Percentiles rank a stretch among this genome's conserved stretches.
phyloP scores from a whole-genome alignment of 306 rosid species.

The Dalbergia cultrata region DNA sequence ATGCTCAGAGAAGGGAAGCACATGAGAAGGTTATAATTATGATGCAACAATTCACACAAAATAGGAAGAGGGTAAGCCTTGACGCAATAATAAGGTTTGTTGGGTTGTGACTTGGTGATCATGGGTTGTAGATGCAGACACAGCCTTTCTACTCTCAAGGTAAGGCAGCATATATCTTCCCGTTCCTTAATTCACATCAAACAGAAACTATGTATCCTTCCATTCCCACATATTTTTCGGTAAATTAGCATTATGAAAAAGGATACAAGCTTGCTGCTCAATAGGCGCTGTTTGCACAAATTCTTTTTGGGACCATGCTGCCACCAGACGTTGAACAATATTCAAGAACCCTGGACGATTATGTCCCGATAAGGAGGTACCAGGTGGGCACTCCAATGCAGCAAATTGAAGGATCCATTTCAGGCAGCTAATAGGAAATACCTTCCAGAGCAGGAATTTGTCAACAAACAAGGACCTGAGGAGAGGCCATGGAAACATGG shows the following conservation, averaged over 20 bases:
- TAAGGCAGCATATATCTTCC: too few relatives aligned
- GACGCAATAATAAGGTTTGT: background rate
- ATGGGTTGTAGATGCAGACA: constrained; percentile 28
- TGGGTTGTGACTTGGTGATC: constrained; percentile 5
- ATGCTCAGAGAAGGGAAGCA: constrained; percentile 36
- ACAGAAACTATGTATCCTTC: constrained; percentile 8
- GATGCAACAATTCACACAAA: constrained; percentile 34
- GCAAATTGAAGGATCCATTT: constrained; percentile 93
- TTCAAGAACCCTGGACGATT: constrained; percentile 56
- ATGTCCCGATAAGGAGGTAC: constrained; percentile 55
- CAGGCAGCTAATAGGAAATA: constrained; percentile 86
- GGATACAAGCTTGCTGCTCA: constrained; percentile 98
- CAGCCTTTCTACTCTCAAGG: too few relatives aligned
- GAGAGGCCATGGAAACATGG: constrained; percentile 43
- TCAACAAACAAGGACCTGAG: constrained; percentile 86
- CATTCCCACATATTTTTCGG: constrained; percentile 22
- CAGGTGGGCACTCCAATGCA: constrained; percentile 77
- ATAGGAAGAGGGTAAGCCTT: constrained; percentile 24
- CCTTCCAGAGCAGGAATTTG: constrained; percentile 89
- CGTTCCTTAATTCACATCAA: constrained; percentile 30
- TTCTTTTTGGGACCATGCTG: constrained; percentile 86
- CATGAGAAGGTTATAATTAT: constrained; percentile 9
- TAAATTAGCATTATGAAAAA: constrained; percentile 45
- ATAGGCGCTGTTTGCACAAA: constrained; percentile 85
- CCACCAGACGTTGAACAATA: constrained; percentile 65